A percentile compares a stretch with the other conserved stretches of the same genome.
These are phyloP conservation scores for Aspergillus asperescens DNA, from an alignment of 495 filamentous ascomycete genomes.

Conservation along the genomic window DNA sequence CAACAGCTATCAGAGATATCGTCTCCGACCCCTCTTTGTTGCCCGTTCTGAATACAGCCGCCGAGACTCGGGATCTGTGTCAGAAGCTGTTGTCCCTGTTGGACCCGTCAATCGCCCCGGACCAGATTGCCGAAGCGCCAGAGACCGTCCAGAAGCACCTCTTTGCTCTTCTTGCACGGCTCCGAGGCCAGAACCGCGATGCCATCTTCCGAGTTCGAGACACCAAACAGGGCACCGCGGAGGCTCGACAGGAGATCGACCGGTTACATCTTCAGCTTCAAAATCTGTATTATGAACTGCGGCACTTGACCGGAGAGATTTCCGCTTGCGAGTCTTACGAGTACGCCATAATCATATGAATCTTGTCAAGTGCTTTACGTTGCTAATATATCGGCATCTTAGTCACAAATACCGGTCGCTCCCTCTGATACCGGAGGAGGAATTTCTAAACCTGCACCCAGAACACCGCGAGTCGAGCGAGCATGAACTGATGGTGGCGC, in stretches of 20 bases:
- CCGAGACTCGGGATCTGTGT: conserved; percentile 66
- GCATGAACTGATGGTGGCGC: conserved; percentile 79
- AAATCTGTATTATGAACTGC: conserved; percentile 94
- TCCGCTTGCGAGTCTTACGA: conserved; percentile 85
- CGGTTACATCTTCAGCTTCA: conserved; percentile 86
- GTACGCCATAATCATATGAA: conserved; percentile 48
- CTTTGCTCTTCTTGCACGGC: conserved; percentile 69
- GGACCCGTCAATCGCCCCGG: conserved; percentile 37
- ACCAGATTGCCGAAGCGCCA: conserved; percentile 33
- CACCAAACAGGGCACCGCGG: conserved; percentile 80
- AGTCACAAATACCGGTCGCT: conserved; percentile 86
- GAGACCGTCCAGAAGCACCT: conserved; percentile 69
- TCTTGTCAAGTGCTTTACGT: background rate
- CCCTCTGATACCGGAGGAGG: conserved; percentile 74
- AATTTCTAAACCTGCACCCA: conserved; percentile 75
- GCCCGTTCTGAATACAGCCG: conserved; percentile 65
- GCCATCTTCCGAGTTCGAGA: conserved; percentile 75
- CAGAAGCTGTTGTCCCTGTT: conserved; percentile 61
- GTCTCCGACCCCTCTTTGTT: conserved; percentile 65
- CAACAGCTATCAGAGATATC: conserved; percentile 44
- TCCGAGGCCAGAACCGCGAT: conserved; percentile 76
- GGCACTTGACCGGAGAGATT: conserved; percentile 86
- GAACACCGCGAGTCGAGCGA: conserved; percentile 65
- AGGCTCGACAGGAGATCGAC: conserved; percentile 87
- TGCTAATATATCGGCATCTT: conserved; percentile 7